phyloP scores from a whole-genome alignment of 768 basidiomycete genomes.

The Termitomyces sp. region DNA sequence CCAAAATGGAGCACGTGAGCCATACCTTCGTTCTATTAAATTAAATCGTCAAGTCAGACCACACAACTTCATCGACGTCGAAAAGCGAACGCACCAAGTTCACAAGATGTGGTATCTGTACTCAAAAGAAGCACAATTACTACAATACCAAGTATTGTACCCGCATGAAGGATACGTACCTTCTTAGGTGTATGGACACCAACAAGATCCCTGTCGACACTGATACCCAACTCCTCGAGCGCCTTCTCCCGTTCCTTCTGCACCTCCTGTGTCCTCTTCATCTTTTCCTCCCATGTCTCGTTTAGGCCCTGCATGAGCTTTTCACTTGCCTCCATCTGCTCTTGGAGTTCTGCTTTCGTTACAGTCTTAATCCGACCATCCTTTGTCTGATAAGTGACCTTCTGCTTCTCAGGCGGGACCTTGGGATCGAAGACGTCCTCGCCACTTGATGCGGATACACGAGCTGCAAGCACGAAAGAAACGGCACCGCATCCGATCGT shows the following conservation, averaged over 20 bases:
- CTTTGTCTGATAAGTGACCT: conserved; percentile 90
- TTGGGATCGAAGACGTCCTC: conserved; percentile 84
- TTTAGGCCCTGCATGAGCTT: conserved; percentile 92
- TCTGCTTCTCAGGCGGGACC: conserved; percentile 91
- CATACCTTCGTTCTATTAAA: conserved; percentile 66
- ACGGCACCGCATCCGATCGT: conserved; percentile 11
- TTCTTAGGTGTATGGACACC: conserved; percentile 98
- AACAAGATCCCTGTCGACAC: conserved; percentile 93
- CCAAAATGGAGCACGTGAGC: conserved; percentile 8
- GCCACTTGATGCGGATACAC: conserved; percentile 63
- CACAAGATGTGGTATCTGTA: conserved; percentile 88
- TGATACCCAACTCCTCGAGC: conserved; percentile 95
- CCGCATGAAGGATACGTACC: conserved; percentile 42
- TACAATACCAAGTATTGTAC: conserved; percentile 7
- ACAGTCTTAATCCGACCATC: conserved; percentile 94
- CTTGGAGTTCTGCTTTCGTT: conserved; percentile 95
- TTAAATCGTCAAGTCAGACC: conserved; percentile 13
- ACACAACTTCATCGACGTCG: conserved; percentile 1
- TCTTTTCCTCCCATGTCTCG: conserved; percentile 96
- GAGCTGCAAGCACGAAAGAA: conserved; percentile 40
- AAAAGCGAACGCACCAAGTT: conserved; percentile 66
- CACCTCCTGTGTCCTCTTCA: conserved; percentile 87
- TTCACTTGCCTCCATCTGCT: conserved; percentile 94
- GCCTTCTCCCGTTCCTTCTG: conserved; percentile 98
- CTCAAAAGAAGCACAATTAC: conserved; percentile 7